Evolutionary conservation across 371 early-diverging fungal genomes (phyloP).

Genomic region (Apophysomyces ossiformis): DNA sequence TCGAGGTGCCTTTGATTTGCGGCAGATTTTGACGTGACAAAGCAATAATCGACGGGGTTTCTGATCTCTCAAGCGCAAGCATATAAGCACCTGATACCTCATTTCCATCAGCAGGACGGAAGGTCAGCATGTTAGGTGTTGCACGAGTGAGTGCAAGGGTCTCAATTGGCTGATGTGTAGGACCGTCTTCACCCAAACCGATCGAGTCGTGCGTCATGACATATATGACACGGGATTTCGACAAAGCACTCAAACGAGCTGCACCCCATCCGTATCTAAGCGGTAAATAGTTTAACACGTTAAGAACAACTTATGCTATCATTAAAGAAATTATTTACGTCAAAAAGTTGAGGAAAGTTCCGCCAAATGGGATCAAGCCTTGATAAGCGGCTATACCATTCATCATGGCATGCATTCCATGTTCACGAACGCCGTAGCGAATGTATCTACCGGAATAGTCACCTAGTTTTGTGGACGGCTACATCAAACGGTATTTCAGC

Average conservation of each 20-base stretch:
- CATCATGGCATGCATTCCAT: constrained; percentile 97
- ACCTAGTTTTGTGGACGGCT: constrained; percentile 72
- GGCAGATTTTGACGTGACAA: constrained; percentile 97
- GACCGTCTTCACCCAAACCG: constrained; percentile 98
- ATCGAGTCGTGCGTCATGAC: constrained; percentile 99
- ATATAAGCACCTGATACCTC: constrained; percentile 94
- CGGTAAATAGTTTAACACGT: no score
- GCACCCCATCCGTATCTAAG: constrained; percentile 78
- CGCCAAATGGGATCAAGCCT: constrained; percentile 89
- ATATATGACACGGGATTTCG: constrained; percentile 89
- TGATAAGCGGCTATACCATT: constrained; percentile 97
- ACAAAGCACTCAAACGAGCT: constrained; percentile 91
- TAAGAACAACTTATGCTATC: neutral
- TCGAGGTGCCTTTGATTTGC: constrained; percentile 82
- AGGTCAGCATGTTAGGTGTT: constrained; percentile 87
- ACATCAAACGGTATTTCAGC: neutral
- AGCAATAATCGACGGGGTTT: constrained; percentile 88
- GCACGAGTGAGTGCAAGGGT: constrained; percentile 95
- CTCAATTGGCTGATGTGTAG: constrained; percentile 99
- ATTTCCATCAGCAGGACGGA: constrained; percentile 98
- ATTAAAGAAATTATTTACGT: constrained; percentile 52
- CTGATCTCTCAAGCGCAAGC: constrained; percentile 71
- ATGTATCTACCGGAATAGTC: constrained; percentile 90
- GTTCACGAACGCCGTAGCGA: constrained; percentile 99
- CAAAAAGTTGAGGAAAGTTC: constrained; percentile 98